Evolutionary conservation across 768 basidiomycete species (phyloP), one percentile per base, ranked within the genome.

Genomic region (Russula vinacea): DNA sequence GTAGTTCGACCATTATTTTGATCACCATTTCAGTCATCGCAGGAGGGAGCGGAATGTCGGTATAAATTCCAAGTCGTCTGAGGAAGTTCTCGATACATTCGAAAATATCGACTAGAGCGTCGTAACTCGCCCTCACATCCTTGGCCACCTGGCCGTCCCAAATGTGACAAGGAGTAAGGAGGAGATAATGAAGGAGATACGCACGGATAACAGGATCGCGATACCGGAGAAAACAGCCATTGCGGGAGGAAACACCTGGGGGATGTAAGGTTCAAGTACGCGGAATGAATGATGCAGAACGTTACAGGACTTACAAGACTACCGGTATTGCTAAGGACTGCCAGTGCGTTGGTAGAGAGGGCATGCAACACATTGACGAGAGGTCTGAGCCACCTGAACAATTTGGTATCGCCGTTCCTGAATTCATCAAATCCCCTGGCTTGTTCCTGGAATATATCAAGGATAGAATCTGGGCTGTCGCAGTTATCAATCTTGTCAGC

Each of bases 31-130:
- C 33, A 2, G 52, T 22, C 52, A 53, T 35, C 10, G 33, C 33
- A 2, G 52, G 52, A 35, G 52, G 35, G 2, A 32, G 33, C 52
- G 19, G 19, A 11, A 53, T 35, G n/a, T 53, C n/a, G 3, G 33
- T 53, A 37, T 53, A 53, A 13, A 35, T 53, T 10, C 9, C 37
- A n/a, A 53, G 52, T 11, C 52, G 52, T 22, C 52, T n/a, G 52
- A 35, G 33, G 13, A 53, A 37, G 32, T 53, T 53, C 11, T 49
- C 47, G 22, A 49, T 49, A 10, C 47, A 49, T 49, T 49, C 47
- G 22, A 49, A 49, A 3, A 49, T 13, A 49, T 49, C 47, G 24
- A 49, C 10, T 8, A 49, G 47, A 6, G 22, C 7, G 22, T 49
- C 47, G 47, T 49, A 49, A 22, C 47, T 49, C 4, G 8, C 11